Percentiles rank a stretch among this genome's conserved stretches.
These are phyloP conservation scores for Stachybotrys elegans DNA, from an alignment of 2,329 filamentous ascomycete genomes.

Conservation along the genomic window DNA sequence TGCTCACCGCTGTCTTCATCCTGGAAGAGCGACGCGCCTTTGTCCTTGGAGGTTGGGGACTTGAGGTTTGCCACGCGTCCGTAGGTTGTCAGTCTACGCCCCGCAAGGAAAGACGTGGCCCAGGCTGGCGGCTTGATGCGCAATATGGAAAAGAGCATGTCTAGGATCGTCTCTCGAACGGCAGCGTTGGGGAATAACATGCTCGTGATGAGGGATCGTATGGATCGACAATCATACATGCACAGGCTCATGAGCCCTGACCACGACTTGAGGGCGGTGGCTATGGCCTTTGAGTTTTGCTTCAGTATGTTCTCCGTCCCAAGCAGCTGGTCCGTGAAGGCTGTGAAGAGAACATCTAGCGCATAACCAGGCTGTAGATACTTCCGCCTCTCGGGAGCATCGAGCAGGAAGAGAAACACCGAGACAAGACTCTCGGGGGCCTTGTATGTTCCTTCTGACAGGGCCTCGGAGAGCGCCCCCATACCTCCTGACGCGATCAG, in stretches of 20 bases:
- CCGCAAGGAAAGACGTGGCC: constrained; percentile 93
- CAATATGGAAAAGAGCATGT: constrained; percentile 73
- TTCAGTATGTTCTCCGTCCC: constrained; percentile 62
- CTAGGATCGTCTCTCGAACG: constrained; percentile 73
- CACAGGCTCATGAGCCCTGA: constrained; percentile 83
- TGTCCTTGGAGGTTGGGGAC: constrained; percentile 45
- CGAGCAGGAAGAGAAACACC: constrained; percentile 85
- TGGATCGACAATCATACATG: constrained; percentile 80
- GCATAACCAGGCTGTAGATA: constrained; percentile 86
- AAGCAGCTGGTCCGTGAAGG: constrained; percentile 78
- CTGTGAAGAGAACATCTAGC: constrained; percentile 81
- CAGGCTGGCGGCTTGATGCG: constrained; percentile 88
- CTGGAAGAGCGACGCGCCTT: constrained; percentile 46
- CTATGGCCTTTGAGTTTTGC: constrained; percentile 87
- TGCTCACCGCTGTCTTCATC: constrained; percentile 68
- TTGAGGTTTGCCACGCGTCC: constrained; percentile 87
- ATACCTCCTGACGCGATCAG: constrained; percentile 81
- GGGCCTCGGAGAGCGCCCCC: constrained; percentile 80
- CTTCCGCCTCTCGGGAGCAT: constrained; percentile 73
- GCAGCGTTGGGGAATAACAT: constrained; percentile 52
- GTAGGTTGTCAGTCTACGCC: constrained; percentile 88
- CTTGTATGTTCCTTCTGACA: constrained; percentile 87
- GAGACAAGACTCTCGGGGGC: constrained; percentile 84
- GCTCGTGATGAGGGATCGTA: constrained; percentile 70
- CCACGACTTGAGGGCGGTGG: constrained; percentile 89